phyloP scores from a whole-genome alignment of 2,329 filamentous ascomycete genomes.

The Chalaropsis ovoidea region DNA sequence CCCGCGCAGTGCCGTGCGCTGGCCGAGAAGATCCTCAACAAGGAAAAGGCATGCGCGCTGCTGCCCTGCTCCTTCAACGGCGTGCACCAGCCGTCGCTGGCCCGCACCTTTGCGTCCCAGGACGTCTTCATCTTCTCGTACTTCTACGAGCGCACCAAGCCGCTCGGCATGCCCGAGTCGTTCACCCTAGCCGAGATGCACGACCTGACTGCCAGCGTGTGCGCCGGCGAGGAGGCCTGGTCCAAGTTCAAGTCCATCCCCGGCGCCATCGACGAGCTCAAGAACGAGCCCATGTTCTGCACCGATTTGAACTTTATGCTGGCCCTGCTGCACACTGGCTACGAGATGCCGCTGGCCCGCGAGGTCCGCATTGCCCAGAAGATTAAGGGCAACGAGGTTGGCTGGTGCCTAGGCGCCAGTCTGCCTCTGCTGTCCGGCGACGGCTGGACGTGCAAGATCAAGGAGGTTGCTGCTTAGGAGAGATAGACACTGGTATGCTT shows the following conservation, averaged over 20 bases:
- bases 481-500: not conserved
- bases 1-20: slow-evolving; percentile 82
- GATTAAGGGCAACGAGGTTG: slow-evolving; percentile 91
- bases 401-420: slow-evolving; percentile 95
- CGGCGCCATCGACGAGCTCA: slow-evolving; percentile 68
- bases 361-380: slow-evolving; percentile 99
- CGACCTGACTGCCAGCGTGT: slow-evolving; percentile 75
- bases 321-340: slow-evolving; percentile 82
- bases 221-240: slow-evolving; percentile 67
- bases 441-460: slow-evolving; percentile 83
- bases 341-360: slow-evolving; percentile 93
- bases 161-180: slow-evolving; percentile 94
- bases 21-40: slow-evolving; percentile 81
- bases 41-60: slow-evolving; percentile 70
- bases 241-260: slow-evolving; percentile 63
- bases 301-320: slow-evolving; percentile 96
- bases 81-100: slow-evolving; percentile 82
- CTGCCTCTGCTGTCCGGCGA: slow-evolving; percentile 73
- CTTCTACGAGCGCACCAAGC: slow-evolving; percentile 91
- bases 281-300: slow-evolving; percentile 78
- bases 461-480: slow-evolving; percentile 46
- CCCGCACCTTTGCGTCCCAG: slow-evolving; percentile 83
- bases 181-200: slow-evolving; percentile 88
- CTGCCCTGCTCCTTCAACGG: slow-evolving; percentile 98
- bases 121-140: slow-evolving; percentile 96